Evolutionary conservation across 371 early-diverging fungal genomes (phyloP).

Genomic region (Polyrhizophydium stewartii): DNA sequence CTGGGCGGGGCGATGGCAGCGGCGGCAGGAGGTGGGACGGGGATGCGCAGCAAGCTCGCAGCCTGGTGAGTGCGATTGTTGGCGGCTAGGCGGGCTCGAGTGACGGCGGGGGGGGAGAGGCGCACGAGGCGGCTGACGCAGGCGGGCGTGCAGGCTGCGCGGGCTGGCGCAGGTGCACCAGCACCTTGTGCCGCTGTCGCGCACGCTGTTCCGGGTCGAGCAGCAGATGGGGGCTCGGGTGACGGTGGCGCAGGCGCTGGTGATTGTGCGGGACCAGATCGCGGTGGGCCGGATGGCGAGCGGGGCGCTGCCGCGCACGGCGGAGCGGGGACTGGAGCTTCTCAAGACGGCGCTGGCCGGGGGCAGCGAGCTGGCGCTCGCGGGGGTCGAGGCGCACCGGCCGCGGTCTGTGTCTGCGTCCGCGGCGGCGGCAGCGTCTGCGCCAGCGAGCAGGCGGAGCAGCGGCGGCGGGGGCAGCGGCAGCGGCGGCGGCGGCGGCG

Average conservation of each 20-base stretch:
- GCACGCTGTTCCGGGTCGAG: constrained; percentile 1
- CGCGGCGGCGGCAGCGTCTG: too few relatives aligned
- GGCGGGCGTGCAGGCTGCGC: neutral
- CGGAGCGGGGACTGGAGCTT: neutral
- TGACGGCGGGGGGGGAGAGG: too few relatives aligned
- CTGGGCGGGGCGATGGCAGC: neutral
- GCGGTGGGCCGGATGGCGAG: neutral
- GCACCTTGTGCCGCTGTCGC: constrained; percentile 1
- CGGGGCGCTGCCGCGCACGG: neutral
- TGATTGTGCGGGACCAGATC: constrained; percentile 2
- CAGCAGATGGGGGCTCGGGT: neutral
- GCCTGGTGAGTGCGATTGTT: neutral
- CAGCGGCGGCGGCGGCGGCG: too few relatives aligned
- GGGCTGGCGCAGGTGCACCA: neutral
- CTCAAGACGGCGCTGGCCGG: too few relatives aligned
- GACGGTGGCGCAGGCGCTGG: neutral
- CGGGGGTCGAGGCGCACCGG: too few relatives aligned
- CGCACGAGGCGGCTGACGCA: neutral
- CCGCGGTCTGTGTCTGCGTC: too few relatives aligned
- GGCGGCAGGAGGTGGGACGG: too few relatives aligned
- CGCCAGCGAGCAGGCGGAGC: too few relatives aligned
- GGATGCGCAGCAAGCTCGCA: neutral
- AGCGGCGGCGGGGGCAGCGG: too few relatives aligned
- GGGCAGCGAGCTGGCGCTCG: neutral
- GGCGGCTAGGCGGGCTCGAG: too few relatives aligned